Base-by-base conservation (phyloP, 352 stramenopile species). In the Halophytophthora polymorphica region DNA sequence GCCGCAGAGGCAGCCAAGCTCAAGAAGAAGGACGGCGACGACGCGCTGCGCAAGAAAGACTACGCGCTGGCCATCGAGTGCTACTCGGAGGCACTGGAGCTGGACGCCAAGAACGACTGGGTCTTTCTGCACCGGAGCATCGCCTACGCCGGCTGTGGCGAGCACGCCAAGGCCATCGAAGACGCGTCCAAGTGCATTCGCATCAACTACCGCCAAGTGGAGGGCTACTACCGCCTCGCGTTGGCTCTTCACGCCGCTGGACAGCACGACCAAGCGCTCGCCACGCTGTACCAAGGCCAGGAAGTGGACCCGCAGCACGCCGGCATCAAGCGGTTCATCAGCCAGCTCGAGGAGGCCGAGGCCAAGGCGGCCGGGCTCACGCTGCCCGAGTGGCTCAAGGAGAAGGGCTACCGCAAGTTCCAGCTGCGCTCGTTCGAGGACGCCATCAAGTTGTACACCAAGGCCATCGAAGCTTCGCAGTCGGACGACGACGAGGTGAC, bases 361-460 rank as follows among this genome's bases (percentile, higher is more conserved):
- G 68, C 73, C 1, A 69, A 66, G 12, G 22, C 61, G 5, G 68
- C 73, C 6, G 58, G 58, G 11, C 55, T 80, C 15, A 42, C 54
- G 17, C 42, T 82, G 4, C 47, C 70, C 1, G 46, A 56, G 15
- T 84, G 73, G 73, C 77, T 79, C 56, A 84, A 84, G 44, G 61
- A 76, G 44, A 74, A 96, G 71, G 92, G 92, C 21, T 97, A 97
- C 58, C 71, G 77, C 10, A 93, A 90, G 29, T 97, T 98, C 69
- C 93, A 97, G 64, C 47, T 76, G 22, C 82, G 87, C 12, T 83
- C 94, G 40, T 97, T 96, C 52, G 71, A 76, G 19, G 64, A 90
- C 34, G 92, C 92, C 22, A 95, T 97, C 55, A 83, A 73, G 21
- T 97, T 96, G 50, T 98, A 98, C 77, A 92, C 91, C 37, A 88